A percentile compares a stretch with the other conserved stretches of the same genome.
Evolutionary conservation across 2,329 filamentous ascomycete species (phyloP).

Genomic region (Xylaria sp.): DNA sequence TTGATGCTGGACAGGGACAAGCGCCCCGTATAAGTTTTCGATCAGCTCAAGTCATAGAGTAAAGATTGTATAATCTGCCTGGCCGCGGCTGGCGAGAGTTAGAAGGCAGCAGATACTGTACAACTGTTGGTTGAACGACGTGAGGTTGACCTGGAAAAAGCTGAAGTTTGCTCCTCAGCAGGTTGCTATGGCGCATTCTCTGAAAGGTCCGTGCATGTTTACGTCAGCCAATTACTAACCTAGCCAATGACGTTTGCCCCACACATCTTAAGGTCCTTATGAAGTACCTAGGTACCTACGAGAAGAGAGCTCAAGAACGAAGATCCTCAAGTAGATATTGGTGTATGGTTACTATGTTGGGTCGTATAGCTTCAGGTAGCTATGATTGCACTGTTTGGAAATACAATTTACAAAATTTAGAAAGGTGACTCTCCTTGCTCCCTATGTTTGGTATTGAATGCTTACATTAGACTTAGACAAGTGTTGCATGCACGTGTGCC

Average conservation of each 20-base stretch:
- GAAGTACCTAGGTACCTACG: background rate
- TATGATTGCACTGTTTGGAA: too few relatives aligned
- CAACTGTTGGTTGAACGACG: conserved; percentile 36
- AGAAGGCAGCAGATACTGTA: conserved; percentile 39
- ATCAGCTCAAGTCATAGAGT: conserved; percentile 47
- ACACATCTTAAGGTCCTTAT: background rate
- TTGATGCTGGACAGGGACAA: conserved; percentile 39
- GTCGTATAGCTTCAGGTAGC: too few relatives aligned
- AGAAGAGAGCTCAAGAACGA: background rate
- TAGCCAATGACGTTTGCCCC: background rate
- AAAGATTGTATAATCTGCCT: conserved; percentile 52
- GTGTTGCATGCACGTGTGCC: too few relatives aligned
- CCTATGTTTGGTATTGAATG: too few relatives aligned
- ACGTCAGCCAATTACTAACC: background rate
- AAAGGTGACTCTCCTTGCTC: too few relatives aligned
- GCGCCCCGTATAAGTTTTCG: conserved; percentile 39
- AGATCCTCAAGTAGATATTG: too few relatives aligned
- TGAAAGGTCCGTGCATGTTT: conserved; percentile 3
- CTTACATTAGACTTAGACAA: too few relatives aligned
- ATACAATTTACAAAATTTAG: too few relatives aligned
- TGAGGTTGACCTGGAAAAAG: conserved; percentile 37
- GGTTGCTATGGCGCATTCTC: background rate
- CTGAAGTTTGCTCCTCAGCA: conserved; percentile 24
- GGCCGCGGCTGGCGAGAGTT: conserved; percentile 49
- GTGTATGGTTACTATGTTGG: too few relatives aligned